phyloP scores from a whole-genome alignment of 2,329 filamentous ascomycete genomes.

The Polytolypa hystricis region DNA sequence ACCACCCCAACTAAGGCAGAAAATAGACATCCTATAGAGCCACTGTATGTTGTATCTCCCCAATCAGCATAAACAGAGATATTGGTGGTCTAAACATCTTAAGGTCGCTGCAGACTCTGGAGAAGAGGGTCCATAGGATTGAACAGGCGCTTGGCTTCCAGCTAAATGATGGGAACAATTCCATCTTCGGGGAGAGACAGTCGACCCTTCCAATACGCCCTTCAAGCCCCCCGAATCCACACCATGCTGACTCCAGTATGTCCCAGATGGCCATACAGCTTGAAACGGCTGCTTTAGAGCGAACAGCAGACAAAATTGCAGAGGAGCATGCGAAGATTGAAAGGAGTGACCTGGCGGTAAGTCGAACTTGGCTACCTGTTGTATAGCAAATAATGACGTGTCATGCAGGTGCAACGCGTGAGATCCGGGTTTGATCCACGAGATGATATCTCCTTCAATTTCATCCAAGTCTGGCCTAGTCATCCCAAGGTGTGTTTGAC shows the following conservation, averaged over 20 bases:
- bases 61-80: neutral
- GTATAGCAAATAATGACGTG: neutral
- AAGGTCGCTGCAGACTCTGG: neutral
- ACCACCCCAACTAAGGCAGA: neutral
- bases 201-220: constrained; percentile 6
- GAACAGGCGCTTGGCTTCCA: constrained; percentile 2
- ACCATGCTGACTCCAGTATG: no score
- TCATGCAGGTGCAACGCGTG: neutral
- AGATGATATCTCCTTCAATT: neutral
- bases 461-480: neutral
- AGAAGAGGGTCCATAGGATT: constrained; percentile 5
- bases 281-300: neutral
- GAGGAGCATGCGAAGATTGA: constrained; percentile 1
- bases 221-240: constrained; percentile 9
- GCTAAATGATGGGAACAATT: neutral
- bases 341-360: neutral
- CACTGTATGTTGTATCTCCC: neutral
- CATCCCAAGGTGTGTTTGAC: constrained; percentile 7
- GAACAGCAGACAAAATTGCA: neutral
- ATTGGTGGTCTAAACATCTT: neutral
- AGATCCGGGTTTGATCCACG: neutral
- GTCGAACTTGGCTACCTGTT: neutral
- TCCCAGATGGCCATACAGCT: neutral
- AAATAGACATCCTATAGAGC: neutral
- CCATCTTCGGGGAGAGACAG: no score